Percentiles rank a stretch among this genome's conserved stretches.
Evolutionary conservation across 805 yeast genomes (phyloP).

Genomic region (Starmerella kuoi): DNA sequence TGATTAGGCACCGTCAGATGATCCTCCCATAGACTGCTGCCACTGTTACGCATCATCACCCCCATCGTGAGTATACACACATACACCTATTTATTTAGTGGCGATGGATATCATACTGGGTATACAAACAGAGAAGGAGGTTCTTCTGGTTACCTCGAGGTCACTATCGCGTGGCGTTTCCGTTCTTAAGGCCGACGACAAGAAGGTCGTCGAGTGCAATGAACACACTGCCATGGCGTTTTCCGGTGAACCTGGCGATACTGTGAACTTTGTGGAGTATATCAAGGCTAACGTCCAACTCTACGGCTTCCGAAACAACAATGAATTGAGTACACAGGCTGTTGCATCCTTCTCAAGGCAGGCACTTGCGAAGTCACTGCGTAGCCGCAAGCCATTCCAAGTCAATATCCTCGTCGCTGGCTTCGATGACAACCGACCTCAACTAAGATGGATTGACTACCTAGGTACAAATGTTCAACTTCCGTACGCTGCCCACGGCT

Average conservation of each 20-base stretch:
- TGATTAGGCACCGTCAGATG: no score
- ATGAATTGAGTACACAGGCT: constrained; percentile 72
- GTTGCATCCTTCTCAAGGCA: constrained; percentile 80
- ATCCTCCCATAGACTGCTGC: no score
- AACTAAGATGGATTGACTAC: constrained; percentile 82
- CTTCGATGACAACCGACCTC: constrained; percentile 51
- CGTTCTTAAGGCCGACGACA: constrained; percentile 63
- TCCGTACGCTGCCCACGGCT: constrained; percentile 97
- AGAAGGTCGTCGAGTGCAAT: constrained; percentile 64
- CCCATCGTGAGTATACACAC: no score
- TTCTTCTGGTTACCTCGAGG: constrained; percentile 84
- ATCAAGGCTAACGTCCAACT: constrained; percentile 86
- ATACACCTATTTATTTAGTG: not conserved
- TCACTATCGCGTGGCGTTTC: constrained; percentile 88
- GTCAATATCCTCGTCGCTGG: constrained; percentile 88
- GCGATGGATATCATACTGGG: constrained; percentile 85
- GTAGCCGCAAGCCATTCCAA: constrained; percentile 93
- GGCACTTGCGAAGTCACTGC: constrained; percentile 72
- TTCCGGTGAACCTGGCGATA: constrained; percentile 95
- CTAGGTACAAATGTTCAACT: constrained; percentile 81
- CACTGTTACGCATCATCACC: no score
- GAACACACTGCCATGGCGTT: constrained; percentile 71
- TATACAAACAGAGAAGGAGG: constrained; percentile 65
- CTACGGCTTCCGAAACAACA: constrained; percentile 71
- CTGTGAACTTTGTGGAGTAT: constrained; percentile 88